Percentiles rank a stretch among this genome's conserved stretches.
Evolutionary conservation across 768 basidiomycete genomes (phyloP).

Genomic region (Agrocybe praecox): DNA sequence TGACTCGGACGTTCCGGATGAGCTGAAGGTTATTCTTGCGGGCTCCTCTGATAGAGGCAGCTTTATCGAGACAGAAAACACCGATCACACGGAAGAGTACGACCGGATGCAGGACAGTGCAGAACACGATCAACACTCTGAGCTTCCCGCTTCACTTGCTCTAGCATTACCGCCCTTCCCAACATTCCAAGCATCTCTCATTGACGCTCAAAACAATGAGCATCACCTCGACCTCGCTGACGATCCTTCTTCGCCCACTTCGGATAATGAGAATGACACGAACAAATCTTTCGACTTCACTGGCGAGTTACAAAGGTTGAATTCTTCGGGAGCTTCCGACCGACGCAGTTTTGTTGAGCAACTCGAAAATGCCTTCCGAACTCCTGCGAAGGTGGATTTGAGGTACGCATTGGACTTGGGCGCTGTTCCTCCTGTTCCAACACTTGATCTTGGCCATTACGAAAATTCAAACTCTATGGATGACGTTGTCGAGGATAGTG

Average conservation of each 20-base stretch:
- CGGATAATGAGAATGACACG: constrained; percentile 55
- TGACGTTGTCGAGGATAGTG: constrained; percentile 7
- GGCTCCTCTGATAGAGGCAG: constrained; percentile 32
- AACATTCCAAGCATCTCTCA: constrained; percentile 34
- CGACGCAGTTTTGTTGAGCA: constrained; percentile 81
- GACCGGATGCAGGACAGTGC: neutral
- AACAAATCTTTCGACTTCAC: constrained; percentile 87
- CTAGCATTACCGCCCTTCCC: constrained; percentile 6
- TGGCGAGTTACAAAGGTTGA: constrained; percentile 69
- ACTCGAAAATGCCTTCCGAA: constrained; percentile 78
- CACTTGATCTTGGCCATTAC: neutral
- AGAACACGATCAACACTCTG: neutral
- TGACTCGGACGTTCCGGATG: constrained; percentile 82
- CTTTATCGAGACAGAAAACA: neutral
- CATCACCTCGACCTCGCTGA: constrained; percentile 36
- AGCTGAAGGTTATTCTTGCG: constrained; percentile 64
- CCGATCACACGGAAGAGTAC: neutral
- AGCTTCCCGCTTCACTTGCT: constrained; percentile 3
- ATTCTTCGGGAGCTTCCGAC: constrained; percentile 70
- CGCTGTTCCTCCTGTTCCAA: neutral
- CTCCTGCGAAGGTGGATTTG: constrained; percentile 70
- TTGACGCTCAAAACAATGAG: constrained; percentile 18
- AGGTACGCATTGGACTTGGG: constrained; percentile 44
- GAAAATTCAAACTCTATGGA: constrained; percentile 9
- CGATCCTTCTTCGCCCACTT: constrained; percentile 31